A percentile compares a stretch with the other conserved stretches of the same genome.
Conservation (phyloP, 202 grass and related monocot species). For the Sporobolus alterniflorus region DNA sequence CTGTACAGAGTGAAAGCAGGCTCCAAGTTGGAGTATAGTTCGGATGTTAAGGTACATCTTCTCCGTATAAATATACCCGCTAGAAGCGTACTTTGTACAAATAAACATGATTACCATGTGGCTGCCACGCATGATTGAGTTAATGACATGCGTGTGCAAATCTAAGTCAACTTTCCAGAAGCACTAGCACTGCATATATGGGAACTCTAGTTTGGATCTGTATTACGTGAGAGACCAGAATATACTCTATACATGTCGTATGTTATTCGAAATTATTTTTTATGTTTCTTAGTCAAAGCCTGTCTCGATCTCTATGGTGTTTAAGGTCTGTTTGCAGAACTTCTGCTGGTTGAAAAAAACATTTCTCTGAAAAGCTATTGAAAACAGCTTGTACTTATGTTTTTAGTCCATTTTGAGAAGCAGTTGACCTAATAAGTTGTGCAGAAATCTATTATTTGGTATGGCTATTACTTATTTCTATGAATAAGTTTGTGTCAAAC, state of each 20-base stretch:
- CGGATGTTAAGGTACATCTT: background rate
- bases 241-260: background rate
- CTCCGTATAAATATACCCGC: background rate
- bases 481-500: too few species aligned
- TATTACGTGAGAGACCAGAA: background rate
- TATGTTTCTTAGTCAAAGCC: background rate
- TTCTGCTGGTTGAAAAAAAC: background rate
- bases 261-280: background rate
- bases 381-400: too few species aligned
- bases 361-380: background rate
- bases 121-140: background rate
- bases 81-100: background rate
- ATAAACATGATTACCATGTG: conserved; percentile 24
- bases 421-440: too few species aligned
- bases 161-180: background rate
- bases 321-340: background rate
- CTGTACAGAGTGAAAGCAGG: background rate
- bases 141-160: conserved; percentile 1
- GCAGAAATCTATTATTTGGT: too few species aligned
- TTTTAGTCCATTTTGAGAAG: too few species aligned
- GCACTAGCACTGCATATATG: background rate
- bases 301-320: background rate
- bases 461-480: too few species aligned
- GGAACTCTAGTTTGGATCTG: background rate
- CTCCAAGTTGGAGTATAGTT: background rate